These are phyloP conservation scores for Mollisiaceae sp. DNA, from an alignment of 2,329 filamentous ascomycete genomes.

Conservation along the genomic window DNA sequence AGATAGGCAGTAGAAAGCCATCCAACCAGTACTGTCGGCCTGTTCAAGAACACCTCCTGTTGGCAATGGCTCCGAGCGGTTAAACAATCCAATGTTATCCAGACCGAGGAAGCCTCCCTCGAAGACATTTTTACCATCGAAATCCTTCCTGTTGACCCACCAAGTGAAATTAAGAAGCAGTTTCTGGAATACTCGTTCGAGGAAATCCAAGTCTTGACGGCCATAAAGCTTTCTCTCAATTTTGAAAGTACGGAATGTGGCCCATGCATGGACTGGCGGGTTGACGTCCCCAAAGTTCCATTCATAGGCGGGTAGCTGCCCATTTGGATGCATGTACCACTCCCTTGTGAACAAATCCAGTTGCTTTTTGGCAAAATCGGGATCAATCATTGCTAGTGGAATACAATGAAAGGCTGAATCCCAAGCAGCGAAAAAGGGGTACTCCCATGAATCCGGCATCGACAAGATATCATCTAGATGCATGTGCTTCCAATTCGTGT, in stretches of 20 bases:
- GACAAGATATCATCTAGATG: conserved; percentile 93
- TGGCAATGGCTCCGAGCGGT: conserved; percentile 91
- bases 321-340: conserved; percentile 99
- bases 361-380: conserved; percentile 97
- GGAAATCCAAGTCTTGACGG: conserved; percentile 90
- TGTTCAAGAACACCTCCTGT: conserved; percentile 94
- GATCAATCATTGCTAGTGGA: conserved; percentile 94
- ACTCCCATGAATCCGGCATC: conserved; percentile 99
- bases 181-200: conserved; percentile 97
- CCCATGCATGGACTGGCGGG: conserved; percentile 95
- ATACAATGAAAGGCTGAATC: conserved; percentile 98
- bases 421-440: conserved; percentile 97
- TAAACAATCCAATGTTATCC: conserved; percentile 98
- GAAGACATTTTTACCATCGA: conserved; percentile 94
- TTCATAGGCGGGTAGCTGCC: conserved; percentile 88
- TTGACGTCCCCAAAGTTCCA: conserved; percentile 99
- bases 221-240: conserved; percentile 98
- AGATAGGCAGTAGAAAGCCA: conserved; percentile 95
- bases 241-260: conserved; percentile 94
- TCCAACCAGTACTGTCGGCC: conserved; percentile 97
- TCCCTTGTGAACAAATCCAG: conserved; percentile 94
- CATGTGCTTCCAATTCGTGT: conserved; percentile 92
- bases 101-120: conserved; percentile 94
- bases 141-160: conserved; percentile 98
- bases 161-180: conserved; percentile 95